Base-by-base conservation (phyloP, 2,329 filamentous ascomycete species). In the Pseudohalonectria lignicola region DNA sequence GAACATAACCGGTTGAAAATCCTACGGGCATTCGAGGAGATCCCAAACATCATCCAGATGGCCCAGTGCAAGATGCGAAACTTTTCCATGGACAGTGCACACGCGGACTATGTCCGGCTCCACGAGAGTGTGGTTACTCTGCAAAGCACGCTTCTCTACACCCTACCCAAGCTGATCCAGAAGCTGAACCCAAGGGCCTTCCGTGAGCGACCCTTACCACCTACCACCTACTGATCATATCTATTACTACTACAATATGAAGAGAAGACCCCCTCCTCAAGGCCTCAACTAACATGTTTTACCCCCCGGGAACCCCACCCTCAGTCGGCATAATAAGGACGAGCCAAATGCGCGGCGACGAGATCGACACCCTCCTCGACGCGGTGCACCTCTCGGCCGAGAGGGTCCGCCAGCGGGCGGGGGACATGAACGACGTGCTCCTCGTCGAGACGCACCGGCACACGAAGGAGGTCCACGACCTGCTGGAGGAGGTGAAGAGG, bases 31-130 rank as follows among this genome's bases (percentile, higher is more conserved):
- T 47, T 47, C 21, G 43, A 44, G 28, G 32, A 26, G 11, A 30
- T 47, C 13, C 45, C 45, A 1, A 40, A 41, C 19, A 43, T 47
- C 33, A 40, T 47, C 15, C 39, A 44, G 33, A 41, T 37, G 31
- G 43, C 41, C 17, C n/a, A 31, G n/a, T 41, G 35, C 39, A 45
- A 44, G 17, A 8, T 34, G 2, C 12, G 36, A 5, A 40, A 12
- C 4, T 42, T 47, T 18, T 28, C 36, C 6, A 18, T 37, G 1
- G 41, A 44, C 11, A 31, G 21, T 3, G 32, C 36, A 12, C 15
- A 26, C 9, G n/a, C 23, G 11, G 16, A 36, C 8, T 28, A 13
- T 13, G 13, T 36, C 13, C 21, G 15, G 17, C 34, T 47, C 5
- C 34, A 37, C 15, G 13, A 38, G 10, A 23, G 26, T 5, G 23